These are phyloP conservation scores for Didymella keratinophila DNA, from an alignment of 2,329 filamentous ascomycete species.

Conservation along the genomic window DNA sequence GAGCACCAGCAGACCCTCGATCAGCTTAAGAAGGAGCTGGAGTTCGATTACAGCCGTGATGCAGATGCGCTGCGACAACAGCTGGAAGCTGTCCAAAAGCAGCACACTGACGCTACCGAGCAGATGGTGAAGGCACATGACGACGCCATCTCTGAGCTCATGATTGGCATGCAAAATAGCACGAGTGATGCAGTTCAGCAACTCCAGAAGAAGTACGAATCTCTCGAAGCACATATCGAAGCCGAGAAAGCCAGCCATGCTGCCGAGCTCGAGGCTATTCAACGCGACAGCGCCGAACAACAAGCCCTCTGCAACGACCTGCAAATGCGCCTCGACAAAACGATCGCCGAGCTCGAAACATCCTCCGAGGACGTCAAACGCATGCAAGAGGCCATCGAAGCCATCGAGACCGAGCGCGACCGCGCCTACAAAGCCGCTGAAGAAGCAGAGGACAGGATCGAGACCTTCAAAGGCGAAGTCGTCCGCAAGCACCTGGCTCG, in stretches of 20 bases:
- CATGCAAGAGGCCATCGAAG: slow-evolving; percentile 25
- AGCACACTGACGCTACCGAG: slow-evolving; percentile 38
- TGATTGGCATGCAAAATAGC: slow-evolving; percentile 46
- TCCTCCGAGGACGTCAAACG: slow-evolving; percentile 21
- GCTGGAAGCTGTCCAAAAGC: slow-evolving; percentile 39
- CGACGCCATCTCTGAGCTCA: slow-evolving; percentile 47
- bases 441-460: slow-evolving; percentile 45
- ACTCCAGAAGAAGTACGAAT: slow-evolving; percentile 46
- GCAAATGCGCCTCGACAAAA: slow-evolving; percentile 30
- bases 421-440: slow-evolving; percentile 30
- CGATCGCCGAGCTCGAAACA: slow-evolving; percentile 14
- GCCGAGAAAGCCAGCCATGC: slow-evolving; percentile 28
- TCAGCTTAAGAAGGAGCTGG: slow-evolving; percentile 40
- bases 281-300: slow-evolving; percentile 28
- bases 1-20: slow-evolving; percentile 45
- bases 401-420: slow-evolving; percentile 30
- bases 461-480: slow-evolving; percentile 48
- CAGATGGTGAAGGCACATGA: slow-evolving; percentile 46
- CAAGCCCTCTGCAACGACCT: slow-evolving; percentile 27
- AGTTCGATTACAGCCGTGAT: slow-evolving; percentile 41
- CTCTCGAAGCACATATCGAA: slow-evolving; percentile 33
- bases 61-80: slow-evolving; percentile 34
- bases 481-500: slow-evolving; percentile 47
- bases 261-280: slow-evolving; percentile 33
- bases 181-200: slow-evolving; percentile 44